These are phyloP conservation scores for Oryza punctata DNA, from an alignment of 176 grass and related monocot species.

Conservation along the genomic window DNA sequence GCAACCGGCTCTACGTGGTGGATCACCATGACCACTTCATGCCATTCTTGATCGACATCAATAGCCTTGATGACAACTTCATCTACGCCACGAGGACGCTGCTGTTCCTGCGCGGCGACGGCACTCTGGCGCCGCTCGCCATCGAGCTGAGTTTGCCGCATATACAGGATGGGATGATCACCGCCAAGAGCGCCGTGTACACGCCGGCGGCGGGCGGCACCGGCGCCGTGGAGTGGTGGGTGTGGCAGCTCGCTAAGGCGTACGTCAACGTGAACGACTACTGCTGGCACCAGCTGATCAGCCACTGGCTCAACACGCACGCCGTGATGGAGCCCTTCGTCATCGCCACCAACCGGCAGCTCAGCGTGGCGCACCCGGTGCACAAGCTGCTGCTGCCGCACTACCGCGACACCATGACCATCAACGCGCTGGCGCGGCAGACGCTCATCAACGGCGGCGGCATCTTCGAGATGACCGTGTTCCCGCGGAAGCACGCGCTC, in stretches of 20 bases:
- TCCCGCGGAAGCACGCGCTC: slow-evolving; percentile 40
- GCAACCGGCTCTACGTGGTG: slow-evolving; percentile 43
- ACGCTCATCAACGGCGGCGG: slow-evolving; percentile 42
- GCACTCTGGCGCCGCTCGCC: slow-evolving; percentile 37
- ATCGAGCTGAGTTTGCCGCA: slow-evolving; percentile 51
- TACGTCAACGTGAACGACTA: slow-evolving; percentile 51
- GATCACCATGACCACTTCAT: slow-evolving; percentile 50
- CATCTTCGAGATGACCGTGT: slow-evolving; percentile 48
- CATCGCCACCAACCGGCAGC: slow-evolving; percentile 52
- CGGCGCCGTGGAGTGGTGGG: slow-evolving; percentile 28
- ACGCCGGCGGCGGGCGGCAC: neutral
- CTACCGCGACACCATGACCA: slow-evolving; percentile 56
- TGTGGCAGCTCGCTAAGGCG: slow-evolving; percentile 53
- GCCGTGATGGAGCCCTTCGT: slow-evolving; percentile 49
- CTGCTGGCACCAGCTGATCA: slow-evolving; percentile 49
- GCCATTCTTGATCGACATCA: slow-evolving; percentile 41
- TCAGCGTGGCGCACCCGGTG: slow-evolving; percentile 45
- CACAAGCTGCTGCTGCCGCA: slow-evolving; percentile 55
- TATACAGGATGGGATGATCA: neutral
- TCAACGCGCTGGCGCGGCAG: slow-evolving; percentile 47
- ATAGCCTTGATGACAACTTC: slow-evolving; percentile 17
- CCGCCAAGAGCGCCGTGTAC: neutral
- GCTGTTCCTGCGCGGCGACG: slow-evolving; percentile 40
- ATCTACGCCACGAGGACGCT: slow-evolving; percentile 47
- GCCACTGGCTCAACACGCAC: slow-evolving; percentile 62